These are phyloP conservation scores for Nakazawaea holstii DNA, from an alignment of 805 yeast genomes.

Conservation along the genomic window DNA sequence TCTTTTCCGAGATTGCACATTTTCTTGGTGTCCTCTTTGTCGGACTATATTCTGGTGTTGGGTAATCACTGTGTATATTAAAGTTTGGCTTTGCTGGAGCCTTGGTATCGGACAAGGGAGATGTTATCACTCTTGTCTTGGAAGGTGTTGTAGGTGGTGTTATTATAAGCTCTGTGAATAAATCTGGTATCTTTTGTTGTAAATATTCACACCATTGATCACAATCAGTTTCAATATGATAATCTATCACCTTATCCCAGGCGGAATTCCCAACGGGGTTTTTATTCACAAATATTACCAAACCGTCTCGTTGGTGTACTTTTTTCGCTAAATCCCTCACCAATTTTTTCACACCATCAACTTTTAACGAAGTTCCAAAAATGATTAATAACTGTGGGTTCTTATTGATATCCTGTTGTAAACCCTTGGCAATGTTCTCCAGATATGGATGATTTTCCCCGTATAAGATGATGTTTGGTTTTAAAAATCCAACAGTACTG, in stretches of 20 bases:
- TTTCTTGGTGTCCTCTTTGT: conserved; percentile 6
- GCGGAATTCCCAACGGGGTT: conserved; percentile 52
- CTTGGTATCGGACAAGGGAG: not conserved
- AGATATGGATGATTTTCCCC: conserved; percentile 93
- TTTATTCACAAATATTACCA: conserved; percentile 71
- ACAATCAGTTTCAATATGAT: conserved; percentile 74
- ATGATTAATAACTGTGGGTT: conserved; percentile 79
- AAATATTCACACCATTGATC: conserved; percentile 70
- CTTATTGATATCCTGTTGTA: conserved; percentile 56
- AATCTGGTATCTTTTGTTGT: conserved; percentile 48
- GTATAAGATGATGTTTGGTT: conserved; percentile 88
- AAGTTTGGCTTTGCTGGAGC: not conserved
- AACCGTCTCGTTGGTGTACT: conserved; percentile 76
- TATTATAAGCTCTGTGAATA: conserved; percentile 31
- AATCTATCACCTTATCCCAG: conserved; percentile 75
- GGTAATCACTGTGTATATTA: conserved; percentile 2
- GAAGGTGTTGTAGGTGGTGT: conserved; percentile 12
- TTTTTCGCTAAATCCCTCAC: conserved; percentile 64
- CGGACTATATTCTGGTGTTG: conserved; percentile 4
- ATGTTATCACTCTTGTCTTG: not conserved
- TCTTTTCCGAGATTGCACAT: not conserved
- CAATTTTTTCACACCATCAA: conserved; percentile 79
- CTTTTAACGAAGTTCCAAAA: conserved; percentile 90
- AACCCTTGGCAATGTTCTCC: conserved; percentile 69
- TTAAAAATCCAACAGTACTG: conserved; percentile 64